Conservation (phyloP, 192 early-diverging fungal species). For the Backusella liffmaniae region DNA sequence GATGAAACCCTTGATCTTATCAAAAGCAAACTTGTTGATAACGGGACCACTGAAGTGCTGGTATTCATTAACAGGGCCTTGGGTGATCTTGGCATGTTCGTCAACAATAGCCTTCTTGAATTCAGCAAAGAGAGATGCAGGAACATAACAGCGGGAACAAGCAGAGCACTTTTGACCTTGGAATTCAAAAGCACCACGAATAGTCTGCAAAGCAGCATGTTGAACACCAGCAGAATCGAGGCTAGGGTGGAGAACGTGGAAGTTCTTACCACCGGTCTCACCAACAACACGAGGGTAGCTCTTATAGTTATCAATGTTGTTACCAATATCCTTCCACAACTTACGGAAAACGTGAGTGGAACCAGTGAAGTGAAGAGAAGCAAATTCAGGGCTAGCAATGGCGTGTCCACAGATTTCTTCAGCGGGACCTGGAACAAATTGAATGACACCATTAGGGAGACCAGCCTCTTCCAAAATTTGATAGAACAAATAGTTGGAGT, state of each 20-base stretch:
- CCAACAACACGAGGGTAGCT: conserved; percentile 97
- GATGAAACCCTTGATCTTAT: conserved; percentile 92
- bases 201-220: conserved; percentile 84
- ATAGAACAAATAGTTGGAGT: conserved; percentile 89
- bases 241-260: conserved; percentile 84
- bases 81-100: conserved; percentile 75
- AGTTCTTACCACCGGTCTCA: conserved; percentile 99
- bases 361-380: conserved; percentile 96
- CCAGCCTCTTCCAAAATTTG: conserved; percentile 95
- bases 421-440: conserved; percentile 94
- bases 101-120: conserved; percentile 66
- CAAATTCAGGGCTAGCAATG: conserved; percentile 88
- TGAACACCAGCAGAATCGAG: conserved; percentile 66
- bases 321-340: conserved; percentile 88
- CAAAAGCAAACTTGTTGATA: conserved; percentile 90
- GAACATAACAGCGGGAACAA: conserved; percentile 87
- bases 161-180: conserved; percentile 99
- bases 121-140: conserved; percentile 76
- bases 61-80: conserved; percentile 84
- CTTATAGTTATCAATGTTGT: conserved; percentile 89
- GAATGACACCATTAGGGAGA: conserved; percentile 94
- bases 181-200: conserved; percentile 95
- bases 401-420: conserved; percentile 75
- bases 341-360: conserved; percentile 90
- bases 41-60: conserved; percentile 86